phyloP scores from a whole-genome alignment of 306 rosid species.

The Quercus glauca region DNA sequence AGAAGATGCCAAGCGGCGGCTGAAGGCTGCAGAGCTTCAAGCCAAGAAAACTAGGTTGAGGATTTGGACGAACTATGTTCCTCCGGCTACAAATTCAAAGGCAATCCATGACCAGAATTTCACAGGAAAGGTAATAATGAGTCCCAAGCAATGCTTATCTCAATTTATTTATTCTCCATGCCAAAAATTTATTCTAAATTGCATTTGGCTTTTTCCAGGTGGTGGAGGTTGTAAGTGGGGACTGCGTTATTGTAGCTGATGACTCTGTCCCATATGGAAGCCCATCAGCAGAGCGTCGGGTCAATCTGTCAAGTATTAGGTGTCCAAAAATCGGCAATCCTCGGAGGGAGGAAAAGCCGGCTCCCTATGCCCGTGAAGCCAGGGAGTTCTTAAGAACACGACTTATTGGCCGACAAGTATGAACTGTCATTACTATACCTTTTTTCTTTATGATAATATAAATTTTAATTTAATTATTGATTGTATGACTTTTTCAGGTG shows the following conservation, averaged over 20 bases:
- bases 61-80: slow-evolving; percentile 88
- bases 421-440: slow-evolving; percentile 22
- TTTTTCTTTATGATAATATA: slow-evolving; percentile 2
- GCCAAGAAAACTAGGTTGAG: slow-evolving; percentile 78
- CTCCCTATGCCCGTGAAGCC: slow-evolving; percentile 99
- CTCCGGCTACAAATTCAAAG: slow-evolving; percentile 89
- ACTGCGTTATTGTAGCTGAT: slow-evolving; percentile 90
- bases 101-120: slow-evolving; percentile 96
- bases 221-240: slow-evolving; percentile 99
- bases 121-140: slow-evolving; percentile 77
- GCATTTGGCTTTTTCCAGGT: slow-evolving; percentile 51
- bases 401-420: slow-evolving; percentile 85
- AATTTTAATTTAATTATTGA: slow-evolving; percentile 9
- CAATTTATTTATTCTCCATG: neutral
- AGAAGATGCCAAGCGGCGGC: slow-evolving; percentile 82
- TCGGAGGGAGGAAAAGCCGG: slow-evolving; percentile 95
- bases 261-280: slow-evolving; percentile 86
- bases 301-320: slow-evolving; percentile 95
- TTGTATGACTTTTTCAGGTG: slow-evolving; percentile 50
- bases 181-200: slow-evolving; percentile 8
- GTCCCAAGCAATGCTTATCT: neutral
- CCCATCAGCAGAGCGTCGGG: slow-evolving; percentile 93
- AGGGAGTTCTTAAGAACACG: slow-evolving; percentile 93
- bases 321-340: slow-evolving; percentile 98
- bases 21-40: slow-evolving; percentile 83